Evolutionary conservation across 345 rosid species (phyloP), one percentile per base, ranked within the genome.

Genomic region (Psidium guajava): DNA sequence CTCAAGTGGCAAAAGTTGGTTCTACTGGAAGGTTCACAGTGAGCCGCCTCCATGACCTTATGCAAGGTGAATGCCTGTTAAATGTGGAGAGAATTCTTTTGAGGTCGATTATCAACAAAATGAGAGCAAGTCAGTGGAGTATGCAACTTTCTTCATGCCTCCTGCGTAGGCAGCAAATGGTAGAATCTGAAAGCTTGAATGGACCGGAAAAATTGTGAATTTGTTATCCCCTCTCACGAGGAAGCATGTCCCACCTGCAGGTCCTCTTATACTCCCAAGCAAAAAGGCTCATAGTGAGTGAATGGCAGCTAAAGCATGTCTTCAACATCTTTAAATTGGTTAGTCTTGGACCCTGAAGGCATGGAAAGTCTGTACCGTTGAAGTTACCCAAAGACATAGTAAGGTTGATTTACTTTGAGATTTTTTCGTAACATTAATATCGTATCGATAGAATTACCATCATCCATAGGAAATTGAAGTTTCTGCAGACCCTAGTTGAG

Each of bases 21-120:
- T 85, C 88, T 56, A 84, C 86, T 16, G 91, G 91, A 61, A 88
- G 85, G 82, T 83, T 91, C 56, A 86, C 75, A 49, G 85, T 84
- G 44, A 86, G 91, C 59, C 86, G 83, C 28, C 87, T 90, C 83
- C 93, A 91, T 82, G 92, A 91, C 80, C 92, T 90, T 83, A 84
- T 90, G 87, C 86, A 89, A 25, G 93, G 89, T 12, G 56, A 89
- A 12, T 86, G 89, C 80, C 24, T 89, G 82, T 81, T 54, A 6
- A 90, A 90, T 69, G 92, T 90, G n/a, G 86, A 81, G 86, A 85
- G 47, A 88, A 86, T 50, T 90, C 87, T 55, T 58, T 90, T 18
- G 80, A 82, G 64, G 47, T 36, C 47, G 32, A 32, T 32, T 9
- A 36, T 69, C 77, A 18, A 36, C 24, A 87, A 85, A 73, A 61